Base-by-base conservation (phyloP, 306 rosid species). In the Lathyrus sativus region DNA sequence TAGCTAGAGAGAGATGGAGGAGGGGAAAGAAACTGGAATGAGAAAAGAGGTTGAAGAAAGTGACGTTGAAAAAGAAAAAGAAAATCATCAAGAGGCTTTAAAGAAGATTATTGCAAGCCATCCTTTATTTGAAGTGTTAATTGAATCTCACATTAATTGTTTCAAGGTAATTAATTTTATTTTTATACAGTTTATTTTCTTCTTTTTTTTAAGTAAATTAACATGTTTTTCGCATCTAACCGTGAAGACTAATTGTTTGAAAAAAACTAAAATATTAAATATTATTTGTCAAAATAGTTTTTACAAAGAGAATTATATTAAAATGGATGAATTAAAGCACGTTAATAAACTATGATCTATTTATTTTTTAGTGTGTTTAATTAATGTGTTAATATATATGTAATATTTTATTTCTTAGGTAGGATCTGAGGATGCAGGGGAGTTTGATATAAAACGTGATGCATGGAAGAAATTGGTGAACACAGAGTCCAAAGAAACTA, bases 71-170 rank as follows among this genome's bases (percentile, higher is more conserved):
- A 76, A 57, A 56, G 71, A 58, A 9, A 69, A 56, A 38, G 44
- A 59, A 55, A 51, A 51, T 9, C 26, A 53, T 58, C 61, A 64
- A 12, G 74, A 79, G 22, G 62, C 38, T 71, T 71, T 85, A 19
- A 85, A 85, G 84, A 75, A 71, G 48, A 80, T 76, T 78, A 80
- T 85, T 68, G 68, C 80, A 18, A 74, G 7, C 26, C 87, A 85
- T 78, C 85, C 90, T 58, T 67, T 78, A 74, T 85, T 73, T 80
- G 82, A 63, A 51, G 71, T 83, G 9, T 51, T 85, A 82, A 48
- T 83, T 72, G 65, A 83, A 58, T 78, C 85, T 28, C 90, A 85
- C 72, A 55, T 76, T 15, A 73, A 76, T 68, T 83, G 90, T 70
- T 73, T 83, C 71, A 78, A 80, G 90, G 90, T 83, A 78, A 12